A percentile compares a stretch with the other conserved stretches of the same genome.
Conservation (phyloP, 805 yeast species). For the Diddensiella transvaalensis region DNA sequence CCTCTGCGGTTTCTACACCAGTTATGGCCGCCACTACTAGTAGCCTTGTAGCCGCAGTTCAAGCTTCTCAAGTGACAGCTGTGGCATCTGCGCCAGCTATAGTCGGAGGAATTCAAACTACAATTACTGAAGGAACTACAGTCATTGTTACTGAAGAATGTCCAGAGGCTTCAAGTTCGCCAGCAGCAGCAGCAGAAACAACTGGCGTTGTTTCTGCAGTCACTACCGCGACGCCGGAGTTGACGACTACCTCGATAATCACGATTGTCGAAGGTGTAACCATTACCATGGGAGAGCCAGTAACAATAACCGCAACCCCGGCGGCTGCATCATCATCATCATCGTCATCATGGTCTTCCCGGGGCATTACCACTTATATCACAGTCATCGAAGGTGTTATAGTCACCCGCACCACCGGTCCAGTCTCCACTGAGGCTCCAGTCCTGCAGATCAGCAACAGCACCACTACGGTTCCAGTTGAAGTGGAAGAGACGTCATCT, state of each 20-base stretch:
- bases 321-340: background rate
- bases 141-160: constrained; percentile 6
- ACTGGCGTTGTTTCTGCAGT: constrained; percentile 2
- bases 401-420: background rate
- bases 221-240: background rate
- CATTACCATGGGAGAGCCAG: background rate
- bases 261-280: background rate
- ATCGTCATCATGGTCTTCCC: too few species aligned
- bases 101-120: background rate
- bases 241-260: background rate
- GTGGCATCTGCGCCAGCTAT: too few species aligned
- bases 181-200: constrained; percentile 1
- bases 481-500: background rate
- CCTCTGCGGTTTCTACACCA: constrained; percentile 7
- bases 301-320: background rate
- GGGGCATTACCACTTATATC: background rate
- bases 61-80: constrained; percentile 2
- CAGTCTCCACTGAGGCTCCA: background rate
- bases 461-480: background rate
- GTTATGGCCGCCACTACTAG: constrained; percentile 1
- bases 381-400: background rate
- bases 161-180: background rate
- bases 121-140: constrained; percentile 6
- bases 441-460: background rate
- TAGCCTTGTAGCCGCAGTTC: constrained; percentile 6